phyloP scores from a whole-genome alignment of 495 filamentous ascomycete species.

The Penicillium samsonianum region DNA sequence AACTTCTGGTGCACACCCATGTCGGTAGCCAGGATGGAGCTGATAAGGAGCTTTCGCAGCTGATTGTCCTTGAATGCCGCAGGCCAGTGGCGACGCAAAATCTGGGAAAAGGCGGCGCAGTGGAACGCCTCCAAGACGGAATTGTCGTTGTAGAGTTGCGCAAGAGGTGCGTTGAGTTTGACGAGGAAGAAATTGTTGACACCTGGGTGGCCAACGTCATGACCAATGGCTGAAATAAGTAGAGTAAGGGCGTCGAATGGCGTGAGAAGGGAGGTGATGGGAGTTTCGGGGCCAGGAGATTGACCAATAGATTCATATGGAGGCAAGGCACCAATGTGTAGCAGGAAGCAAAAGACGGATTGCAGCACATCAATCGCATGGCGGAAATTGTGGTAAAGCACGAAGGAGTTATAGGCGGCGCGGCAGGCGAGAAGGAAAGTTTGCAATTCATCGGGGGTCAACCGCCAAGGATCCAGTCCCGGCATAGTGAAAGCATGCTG shows the following conservation, averaged over 20 bases:
- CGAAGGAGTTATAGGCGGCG: slow-evolving; percentile 87
- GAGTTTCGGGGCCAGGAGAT: slow-evolving; percentile 44
- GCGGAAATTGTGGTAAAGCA: slow-evolving; percentile 98
- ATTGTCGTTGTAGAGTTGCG: slow-evolving; percentile 97
- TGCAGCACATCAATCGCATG: slow-evolving; percentile 96
- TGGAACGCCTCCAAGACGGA: slow-evolving; percentile 98
- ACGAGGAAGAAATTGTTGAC: slow-evolving; percentile 98
- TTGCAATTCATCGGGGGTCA: slow-evolving; percentile 77
- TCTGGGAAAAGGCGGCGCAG: slow-evolving; percentile 95
- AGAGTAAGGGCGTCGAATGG: slow-evolving; percentile 89
- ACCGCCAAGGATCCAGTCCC: slow-evolving; percentile 74
- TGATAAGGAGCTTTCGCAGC: slow-evolving; percentile 89
- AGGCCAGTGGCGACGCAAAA: slow-evolving; percentile 91
- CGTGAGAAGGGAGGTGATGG: slow-evolving; percentile 68
- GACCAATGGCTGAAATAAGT: slow-evolving; percentile 90
- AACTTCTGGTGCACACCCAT: slow-evolving; percentile 97
- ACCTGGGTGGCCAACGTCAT: slow-evolving; percentile 96
- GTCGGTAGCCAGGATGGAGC: slow-evolving; percentile 91
- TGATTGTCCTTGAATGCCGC: slow-evolving; percentile 69
- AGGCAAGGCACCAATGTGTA: slow-evolving; percentile 76
- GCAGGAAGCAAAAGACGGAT: slow-evolving; percentile 88
- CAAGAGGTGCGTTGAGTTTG: slow-evolving; percentile 87
- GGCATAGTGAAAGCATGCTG: slow-evolving; percentile 84
- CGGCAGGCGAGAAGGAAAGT: slow-evolving; percentile 81
- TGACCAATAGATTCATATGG: slow-evolving; percentile 50